Base-by-base conservation (phyloP, 306 rosid species). In the Begonia masoniana region DNA sequence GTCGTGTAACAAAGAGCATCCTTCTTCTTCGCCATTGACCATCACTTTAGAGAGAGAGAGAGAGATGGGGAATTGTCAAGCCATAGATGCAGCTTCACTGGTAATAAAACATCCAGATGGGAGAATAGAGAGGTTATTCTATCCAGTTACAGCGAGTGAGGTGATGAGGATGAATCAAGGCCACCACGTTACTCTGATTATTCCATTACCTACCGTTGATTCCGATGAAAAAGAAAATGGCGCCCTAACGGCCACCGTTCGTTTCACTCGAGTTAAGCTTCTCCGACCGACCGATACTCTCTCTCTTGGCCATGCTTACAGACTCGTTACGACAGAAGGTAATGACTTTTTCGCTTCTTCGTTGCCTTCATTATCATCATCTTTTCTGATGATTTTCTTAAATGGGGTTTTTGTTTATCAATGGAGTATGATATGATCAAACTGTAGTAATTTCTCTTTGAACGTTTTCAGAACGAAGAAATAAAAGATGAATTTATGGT, bases 11-110 rank as follows among this genome's bases (percentile, higher is more conserved):
- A 31, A 31, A 31, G 8, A 31, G 39, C 39, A 5, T 31, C 39
- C 39, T 31, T 31, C 39, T 7, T 31, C 39, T 31, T 7, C 39
- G 39, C 39, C 39, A 31, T 31, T 31, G 39, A 31, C 7, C 2
- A 31, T 7, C 39, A 47, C 2, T 47, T 47, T 11, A 9, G 51
- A 47, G 51, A 50, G 54, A 13, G 54, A 50, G 54, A 50, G 54
- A 50, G 21, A 50, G 54, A 50, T 50, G 54, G 54, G 54, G 54
- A 50, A 50, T 15, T 50, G 54, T 17, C 54, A 50, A 50, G 54
- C 54, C 16, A 50, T 50, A 10, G 54, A 50, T 17, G 54, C 54
- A 13, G 54, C 54, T n/a, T 10, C 54, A 13, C 10, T 50, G 23
- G 12, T 50, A 50, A 50, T 50, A n/a, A 15, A 50, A 50, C 54